Evolutionary conservation across 805 yeast species (phyloP).

Genomic region (Wickerhamomyces bisporus): DNA sequence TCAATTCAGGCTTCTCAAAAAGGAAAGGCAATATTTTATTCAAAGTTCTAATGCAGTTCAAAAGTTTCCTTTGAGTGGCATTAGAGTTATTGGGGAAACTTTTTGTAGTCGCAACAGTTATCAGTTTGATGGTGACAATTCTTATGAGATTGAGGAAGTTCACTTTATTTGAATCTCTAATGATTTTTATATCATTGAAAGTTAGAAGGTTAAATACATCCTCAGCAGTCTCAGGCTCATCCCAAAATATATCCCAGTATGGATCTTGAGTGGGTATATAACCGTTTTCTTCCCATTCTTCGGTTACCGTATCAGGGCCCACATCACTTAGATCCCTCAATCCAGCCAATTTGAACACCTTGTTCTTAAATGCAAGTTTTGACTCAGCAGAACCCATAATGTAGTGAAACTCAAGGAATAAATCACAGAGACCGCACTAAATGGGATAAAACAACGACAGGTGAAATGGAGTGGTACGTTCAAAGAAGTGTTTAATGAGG

Average conservation of each 20-base stretch:
- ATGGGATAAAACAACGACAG: no score
- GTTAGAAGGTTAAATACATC: conserved; percentile 59
- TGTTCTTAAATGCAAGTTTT: conserved; percentile 52
- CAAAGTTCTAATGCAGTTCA: conserved; percentile 61
- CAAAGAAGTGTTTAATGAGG: no score
- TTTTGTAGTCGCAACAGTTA: conserved; percentile 17
- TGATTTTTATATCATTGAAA: conserved; percentile 49
- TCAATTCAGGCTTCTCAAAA: conserved; percentile 46
- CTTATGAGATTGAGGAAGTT: conserved; percentile 54
- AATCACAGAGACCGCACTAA: no score
- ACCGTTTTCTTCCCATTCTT: not conserved
- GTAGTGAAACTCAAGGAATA: no score
- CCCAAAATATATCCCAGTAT: conserved; percentile 45
- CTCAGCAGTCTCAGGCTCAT: conserved; percentile 42
- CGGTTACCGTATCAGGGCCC: not conserved
- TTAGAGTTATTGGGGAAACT: conserved; percentile 21
- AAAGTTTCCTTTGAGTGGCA: conserved; percentile 30
- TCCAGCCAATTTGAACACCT: conserved; percentile 53
- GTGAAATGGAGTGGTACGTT: not conserved
- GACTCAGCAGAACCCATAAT: conserved; percentile 51
- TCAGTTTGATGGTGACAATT: conserved; percentile 29
- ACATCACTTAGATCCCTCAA: conserved; percentile 16
- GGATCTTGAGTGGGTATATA: conserved; percentile 22
- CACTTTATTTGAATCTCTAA: conserved; percentile 51
- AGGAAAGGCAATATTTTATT: conserved; percentile 62